phyloP scores from a whole-genome alignment of 106 monocot species.

The Dactylorhiza incarnata region DNA sequence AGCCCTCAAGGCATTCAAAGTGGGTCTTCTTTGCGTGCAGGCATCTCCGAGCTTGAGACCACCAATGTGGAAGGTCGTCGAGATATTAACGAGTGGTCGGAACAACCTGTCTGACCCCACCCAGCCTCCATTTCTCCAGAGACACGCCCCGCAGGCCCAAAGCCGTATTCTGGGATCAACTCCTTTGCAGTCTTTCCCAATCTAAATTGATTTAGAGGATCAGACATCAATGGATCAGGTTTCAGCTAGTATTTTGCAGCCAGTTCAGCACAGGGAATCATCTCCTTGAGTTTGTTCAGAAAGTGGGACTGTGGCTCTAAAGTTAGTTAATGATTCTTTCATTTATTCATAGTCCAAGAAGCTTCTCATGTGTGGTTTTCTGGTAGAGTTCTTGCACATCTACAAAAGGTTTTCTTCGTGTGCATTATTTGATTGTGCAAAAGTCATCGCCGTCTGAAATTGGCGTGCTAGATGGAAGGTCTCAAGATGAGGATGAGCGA shows the following conservation, averaged over 20 bases:
- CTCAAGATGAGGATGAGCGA: no score
- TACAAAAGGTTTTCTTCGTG: neutral
- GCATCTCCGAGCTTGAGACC: constrained; percentile 1
- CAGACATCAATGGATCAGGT: neutral
- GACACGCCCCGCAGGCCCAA: neutral
- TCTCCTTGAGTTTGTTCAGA: neutral
- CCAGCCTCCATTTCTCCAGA: constrained; percentile 5
- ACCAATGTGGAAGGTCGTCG: constrained; percentile 8
- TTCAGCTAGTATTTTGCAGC: neutral
- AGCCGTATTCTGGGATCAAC: neutral
- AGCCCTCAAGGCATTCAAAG: neutral
- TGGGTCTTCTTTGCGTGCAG: constrained; percentile 3
- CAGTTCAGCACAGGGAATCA: neutral
- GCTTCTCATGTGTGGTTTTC: neutral
- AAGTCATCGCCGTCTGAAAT: no score
- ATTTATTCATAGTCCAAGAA: neutral
- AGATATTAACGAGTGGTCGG: neutral
- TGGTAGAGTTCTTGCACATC: neutral
- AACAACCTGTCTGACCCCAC: neutral
- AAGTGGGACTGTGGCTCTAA: neutral
- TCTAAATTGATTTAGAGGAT: neutral
- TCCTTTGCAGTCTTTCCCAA: neutral
- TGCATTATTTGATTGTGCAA: no score
- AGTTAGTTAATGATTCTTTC: neutral
- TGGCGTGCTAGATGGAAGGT: no score